Base-by-base conservation (phyloP, 306 rosid genomes). In the Vicia villosa region DNA sequence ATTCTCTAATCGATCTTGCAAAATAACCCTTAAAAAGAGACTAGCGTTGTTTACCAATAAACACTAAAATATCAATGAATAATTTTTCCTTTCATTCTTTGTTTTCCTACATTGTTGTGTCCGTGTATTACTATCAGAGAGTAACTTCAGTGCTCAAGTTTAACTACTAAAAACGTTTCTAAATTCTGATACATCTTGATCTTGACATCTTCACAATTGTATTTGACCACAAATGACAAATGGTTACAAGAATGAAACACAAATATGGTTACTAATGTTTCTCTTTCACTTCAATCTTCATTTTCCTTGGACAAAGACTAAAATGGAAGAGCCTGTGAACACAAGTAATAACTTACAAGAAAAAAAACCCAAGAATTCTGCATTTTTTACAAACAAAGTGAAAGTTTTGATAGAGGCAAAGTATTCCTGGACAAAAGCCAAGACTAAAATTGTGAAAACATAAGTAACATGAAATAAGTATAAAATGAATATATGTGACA, bases 401-500 rank as follows among this genome's bases (percentile, higher is more conserved):
- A 55, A 24, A 24, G 3, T 2, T 24, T 55, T 55, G 37, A 37
- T 22, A 13, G 62, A 55, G 13, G 37, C 62, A 13, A 55, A 55
- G 37, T 24, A 55, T 13, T 24, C 11, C 38, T 24, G 24, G 62
- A 36, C 62, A 1, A 55, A 55, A 24, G 17, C 61, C 61, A 24
- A 17, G 38, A 55, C 62, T 24, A 55, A 79, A 82, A 80, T 78
- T 74, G 80, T 74, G 71, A 83, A 83, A 84, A 78, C 86, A 49
- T 79, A 67, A 80, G 73, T 43, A 81, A 79, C 59, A 69, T 50
- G 45, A 79, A 69, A 82, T 73, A 75, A 51, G 84, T 85, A 87
- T 87, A 80, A 90, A 86, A 74, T 82, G 85, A 82, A 70, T 74
- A 74, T 71, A 60, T 63, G 75, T 50, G 79, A 76, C 81, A 75